Conservation (phyloP, 2,329 filamentous ascomycete genomes). For the Paraphoma sp. region DNA sequence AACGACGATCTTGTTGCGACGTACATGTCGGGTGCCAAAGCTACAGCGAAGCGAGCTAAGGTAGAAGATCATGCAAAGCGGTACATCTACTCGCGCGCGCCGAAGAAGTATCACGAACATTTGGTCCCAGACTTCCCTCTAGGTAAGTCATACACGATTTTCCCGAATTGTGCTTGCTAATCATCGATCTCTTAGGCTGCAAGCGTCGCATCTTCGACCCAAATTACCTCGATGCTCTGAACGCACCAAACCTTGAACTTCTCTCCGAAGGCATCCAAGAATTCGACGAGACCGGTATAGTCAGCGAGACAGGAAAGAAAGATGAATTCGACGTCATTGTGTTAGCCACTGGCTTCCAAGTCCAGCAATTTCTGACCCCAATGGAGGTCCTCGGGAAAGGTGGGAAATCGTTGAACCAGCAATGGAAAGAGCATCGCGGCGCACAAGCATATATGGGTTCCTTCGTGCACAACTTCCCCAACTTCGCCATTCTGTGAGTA, state of each 20-base stretch:
- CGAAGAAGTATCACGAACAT: conserved; percentile 34
- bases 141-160: conserved; percentile 6
- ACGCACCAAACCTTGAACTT: conserved; percentile 24
- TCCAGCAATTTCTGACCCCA: conserved; percentile 43
- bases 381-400: conserved; percentile 40
- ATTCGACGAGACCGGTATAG: conserved; percentile 25
- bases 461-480: conserved; percentile 30
- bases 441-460: conserved; percentile 27
- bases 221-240: conserved; percentile 32
- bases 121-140: conserved; percentile 36
- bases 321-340: conserved; percentile 42
- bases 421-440: conserved; percentile 22
- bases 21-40: conserved; percentile 11
- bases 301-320: conserved; percentile 13
- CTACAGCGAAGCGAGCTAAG: conserved; percentile 1
- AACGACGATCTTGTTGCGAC: conserved; percentile 19
- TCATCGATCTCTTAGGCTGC: conserved; percentile 1
- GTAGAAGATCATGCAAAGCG: conserved; percentile 19
- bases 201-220: conserved; percentile 26
- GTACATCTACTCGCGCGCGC: conserved; percentile 27
- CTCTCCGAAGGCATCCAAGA: conserved; percentile 26
- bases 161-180: background rate
- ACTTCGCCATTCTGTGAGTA: conserved; percentile 27
- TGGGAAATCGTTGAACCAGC: conserved; percentile 19
- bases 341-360: conserved; percentile 46